Conservation (phyloP, 2,329 filamentous ascomycete species). For the Botrytis sinoallii region DNA sequence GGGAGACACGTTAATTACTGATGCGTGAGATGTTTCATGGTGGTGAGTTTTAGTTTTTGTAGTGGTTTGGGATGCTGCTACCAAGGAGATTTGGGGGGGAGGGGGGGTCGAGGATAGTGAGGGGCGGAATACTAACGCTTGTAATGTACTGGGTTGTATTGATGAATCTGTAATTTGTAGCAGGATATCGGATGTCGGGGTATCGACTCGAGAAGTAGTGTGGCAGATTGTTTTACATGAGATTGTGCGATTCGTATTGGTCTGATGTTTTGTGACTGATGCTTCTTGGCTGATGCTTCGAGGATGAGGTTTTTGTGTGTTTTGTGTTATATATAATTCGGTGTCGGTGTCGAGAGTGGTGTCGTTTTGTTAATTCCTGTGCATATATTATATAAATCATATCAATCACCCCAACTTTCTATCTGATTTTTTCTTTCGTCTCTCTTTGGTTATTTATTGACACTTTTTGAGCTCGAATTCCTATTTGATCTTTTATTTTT, state of each 20-base stretch:
- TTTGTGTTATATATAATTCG: not conserved
- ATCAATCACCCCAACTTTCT: fast-evolving
- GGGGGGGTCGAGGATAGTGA: not conserved
- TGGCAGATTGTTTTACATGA: not conserved
- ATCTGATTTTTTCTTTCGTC: not conserved
- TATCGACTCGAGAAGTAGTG: not conserved
- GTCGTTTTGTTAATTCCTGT: too few relatives aligned
- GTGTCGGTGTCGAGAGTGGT: too few relatives aligned
- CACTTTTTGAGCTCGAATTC: not conserved
- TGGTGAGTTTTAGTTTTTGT: not conserved
- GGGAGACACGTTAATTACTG: not conserved
- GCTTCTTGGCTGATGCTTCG: not conserved
- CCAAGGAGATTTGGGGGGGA: not conserved
- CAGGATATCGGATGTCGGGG: not conserved
- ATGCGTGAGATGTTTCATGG: not conserved
- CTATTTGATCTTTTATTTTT: not conserved
- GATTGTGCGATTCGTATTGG: not conserved
- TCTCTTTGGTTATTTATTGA: not conserved
- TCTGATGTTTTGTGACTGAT: not conserved
- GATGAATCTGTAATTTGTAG: not conserved
- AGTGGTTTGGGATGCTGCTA: not conserved
- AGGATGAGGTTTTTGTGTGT: not conserved
- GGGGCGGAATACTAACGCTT: not conserved
- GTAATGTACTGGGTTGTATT: not conserved
- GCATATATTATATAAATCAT: not conserved